Conservation (phyloP, 2,329 filamentous ascomycete genomes). For the Aspergillus unguis region DNA sequence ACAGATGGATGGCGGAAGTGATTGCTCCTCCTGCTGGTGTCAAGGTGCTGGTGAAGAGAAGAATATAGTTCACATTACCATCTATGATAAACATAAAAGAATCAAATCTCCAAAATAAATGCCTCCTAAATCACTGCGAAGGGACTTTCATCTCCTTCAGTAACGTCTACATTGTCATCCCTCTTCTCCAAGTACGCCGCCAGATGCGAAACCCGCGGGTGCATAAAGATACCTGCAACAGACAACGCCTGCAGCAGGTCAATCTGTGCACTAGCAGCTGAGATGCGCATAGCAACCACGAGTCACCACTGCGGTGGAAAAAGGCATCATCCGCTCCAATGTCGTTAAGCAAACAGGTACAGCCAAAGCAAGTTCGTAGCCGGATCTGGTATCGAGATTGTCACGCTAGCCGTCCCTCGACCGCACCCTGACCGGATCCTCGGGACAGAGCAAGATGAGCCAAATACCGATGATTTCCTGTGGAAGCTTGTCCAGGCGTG, state of each 20-base stretch:
- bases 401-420: too few species aligned
- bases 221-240: neutral
- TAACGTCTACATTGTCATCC: too few species aligned
- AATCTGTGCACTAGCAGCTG: too few species aligned
- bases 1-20: constrained; percentile 14
- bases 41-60: constrained; percentile 1
- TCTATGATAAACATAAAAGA: too few species aligned
- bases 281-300: too few species aligned
- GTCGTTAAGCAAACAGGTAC: neutral
- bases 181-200: too few species aligned
- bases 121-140: too few species aligned
- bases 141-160: too few species aligned
- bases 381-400: too few species aligned
- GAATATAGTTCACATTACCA: neutral
- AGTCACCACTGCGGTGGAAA: too few species aligned
- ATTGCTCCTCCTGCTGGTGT: constrained; percentile 9
- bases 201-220: neutral
- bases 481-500: neutral
- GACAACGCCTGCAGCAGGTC: neutral
- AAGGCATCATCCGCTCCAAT: too few species aligned
- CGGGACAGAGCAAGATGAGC: neutral
- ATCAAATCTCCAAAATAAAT: too few species aligned
- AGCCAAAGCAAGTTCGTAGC: constrained; percentile 5
- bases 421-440: neutral
- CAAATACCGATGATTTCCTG: constrained; percentile 1